Percentiles rank a stretch among this genome's conserved stretches.
Conservation (phyloP, 768 basidiomycete genomes). For the Lactifluus volemus region DNA sequence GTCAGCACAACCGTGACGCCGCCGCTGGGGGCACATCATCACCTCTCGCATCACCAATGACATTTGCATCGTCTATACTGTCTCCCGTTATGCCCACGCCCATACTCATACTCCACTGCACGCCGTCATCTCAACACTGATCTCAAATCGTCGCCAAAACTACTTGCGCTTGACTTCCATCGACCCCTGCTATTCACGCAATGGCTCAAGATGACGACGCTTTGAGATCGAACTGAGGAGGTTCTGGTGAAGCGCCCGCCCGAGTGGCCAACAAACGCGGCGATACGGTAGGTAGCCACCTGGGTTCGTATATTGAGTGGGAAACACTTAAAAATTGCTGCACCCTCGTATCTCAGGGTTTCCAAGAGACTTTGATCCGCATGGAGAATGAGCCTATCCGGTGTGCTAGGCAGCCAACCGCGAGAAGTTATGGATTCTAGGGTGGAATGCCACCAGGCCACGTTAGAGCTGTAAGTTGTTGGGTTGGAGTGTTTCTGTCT, state of each 20-base stretch:
- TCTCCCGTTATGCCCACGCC: no score
- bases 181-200: no score
- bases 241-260: constrained; percentile 82
- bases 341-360: constrained; percentile 50
- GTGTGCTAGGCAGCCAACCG: constrained; percentile 39
- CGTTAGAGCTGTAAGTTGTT: constrained; percentile 66
- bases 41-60: no score
- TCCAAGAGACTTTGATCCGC: constrained; percentile 49
- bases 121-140: no score
- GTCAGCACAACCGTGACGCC: no score
- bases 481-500: constrained; percentile 81
- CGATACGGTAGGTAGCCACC: constrained; percentile 67
- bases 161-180: no score
- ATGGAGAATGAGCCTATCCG: constrained; percentile 51
- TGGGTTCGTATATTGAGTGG: constrained; percentile 57
- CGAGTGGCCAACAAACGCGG: constrained; percentile 63
- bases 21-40: no score
- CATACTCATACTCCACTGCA: no score
- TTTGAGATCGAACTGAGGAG: constrained; percentile 36
- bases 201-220: no score
- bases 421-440: constrained; percentile 51
- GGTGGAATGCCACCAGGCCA: constrained; percentile 80
- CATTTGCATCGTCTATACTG: no score
- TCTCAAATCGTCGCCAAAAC: no score
- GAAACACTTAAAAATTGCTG: constrained; percentile 46